Evolutionary conservation across 2,329 filamentous ascomycete genomes (phyloP).

Genomic region (Colletotrichum falcatum): DNA sequence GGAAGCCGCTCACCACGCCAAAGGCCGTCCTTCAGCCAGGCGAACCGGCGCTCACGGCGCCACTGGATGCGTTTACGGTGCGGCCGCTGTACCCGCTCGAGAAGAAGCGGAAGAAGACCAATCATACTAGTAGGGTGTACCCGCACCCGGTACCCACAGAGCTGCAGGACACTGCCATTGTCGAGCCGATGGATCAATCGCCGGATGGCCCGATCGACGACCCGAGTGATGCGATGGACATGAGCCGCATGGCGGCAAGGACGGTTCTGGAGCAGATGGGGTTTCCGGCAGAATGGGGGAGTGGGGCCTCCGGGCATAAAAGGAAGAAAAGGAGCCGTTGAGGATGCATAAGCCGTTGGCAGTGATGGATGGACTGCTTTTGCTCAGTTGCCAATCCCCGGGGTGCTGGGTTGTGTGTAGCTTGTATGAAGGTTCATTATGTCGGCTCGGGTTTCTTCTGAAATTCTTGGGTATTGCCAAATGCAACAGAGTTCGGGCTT

Average conservation of each 20-base stretch:
- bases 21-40: background rate
- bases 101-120: background rate
- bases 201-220: background rate
- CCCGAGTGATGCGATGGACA: background rate
- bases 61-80: background rate
- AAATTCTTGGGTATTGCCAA: background rate
- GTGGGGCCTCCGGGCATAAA: background rate
- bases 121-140: fast-evolving
- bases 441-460: background rate
- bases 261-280: background rate
- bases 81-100: background rate
- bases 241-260: background rate
- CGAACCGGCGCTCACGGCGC: background rate
- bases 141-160: too few relatives aligned
- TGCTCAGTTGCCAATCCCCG: background rate
- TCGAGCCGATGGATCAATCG: background rate
- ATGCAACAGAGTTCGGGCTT: too few relatives aligned
- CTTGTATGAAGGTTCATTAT: background rate
- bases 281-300: too few relatives aligned
- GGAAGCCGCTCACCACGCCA: background rate
- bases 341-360: background rate
- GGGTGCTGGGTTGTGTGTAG: background rate
- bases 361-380: background rate
- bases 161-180: fast-evolving
- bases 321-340: background rate